A percentile compares a stretch with the other conserved stretches of the same genome.
phyloP scores from a whole-genome alignment of 768 basidiomycete genomes.

The Podaxis pistillaris region DNA sequence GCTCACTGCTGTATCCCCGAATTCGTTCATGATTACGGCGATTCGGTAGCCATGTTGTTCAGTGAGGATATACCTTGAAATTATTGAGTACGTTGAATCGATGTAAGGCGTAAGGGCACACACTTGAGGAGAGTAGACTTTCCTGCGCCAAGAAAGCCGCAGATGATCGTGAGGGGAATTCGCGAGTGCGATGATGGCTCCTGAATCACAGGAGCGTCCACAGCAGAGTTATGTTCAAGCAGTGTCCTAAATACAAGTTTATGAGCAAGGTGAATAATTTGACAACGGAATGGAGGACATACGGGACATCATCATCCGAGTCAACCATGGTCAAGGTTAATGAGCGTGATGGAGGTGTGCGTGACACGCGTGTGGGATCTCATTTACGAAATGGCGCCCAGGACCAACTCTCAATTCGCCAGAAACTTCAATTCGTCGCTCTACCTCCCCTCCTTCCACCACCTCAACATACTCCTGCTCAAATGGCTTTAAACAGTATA shows the following conservation, averaged over 20 bases:
- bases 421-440: background rate
- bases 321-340: conserved; percentile 29
- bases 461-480: background rate
- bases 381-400: conserved; percentile 10
- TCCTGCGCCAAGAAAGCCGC: conserved; percentile 92
- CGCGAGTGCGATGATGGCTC: conserved; percentile 17
- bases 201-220: background rate
- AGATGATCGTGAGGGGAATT: conserved; percentile 92
- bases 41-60: conserved; percentile 94
- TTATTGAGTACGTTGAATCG: background rate
- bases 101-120: conserved; percentile 19
- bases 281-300: conserved; percentile 20
- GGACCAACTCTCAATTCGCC: background rate
- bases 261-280: background rate
- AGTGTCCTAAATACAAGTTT: conserved; percentile 13
- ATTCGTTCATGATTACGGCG: conserved; percentile 98
- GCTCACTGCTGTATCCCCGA: conserved; percentile 89
- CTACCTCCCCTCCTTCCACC: background rate
- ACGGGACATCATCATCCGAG: conserved; percentile 63
- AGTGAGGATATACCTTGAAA: conserved; percentile 76
- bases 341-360: background rate
- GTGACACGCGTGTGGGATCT: conserved; percentile 12
- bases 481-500: conserved; percentile 3
- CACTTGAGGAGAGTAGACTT: conserved; percentile 91
- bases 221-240: conserved; percentile 15